Base-by-base conservation (phyloP, 495 filamentous ascomycete species). In the Talaromyces proteolyticus region DNA sequence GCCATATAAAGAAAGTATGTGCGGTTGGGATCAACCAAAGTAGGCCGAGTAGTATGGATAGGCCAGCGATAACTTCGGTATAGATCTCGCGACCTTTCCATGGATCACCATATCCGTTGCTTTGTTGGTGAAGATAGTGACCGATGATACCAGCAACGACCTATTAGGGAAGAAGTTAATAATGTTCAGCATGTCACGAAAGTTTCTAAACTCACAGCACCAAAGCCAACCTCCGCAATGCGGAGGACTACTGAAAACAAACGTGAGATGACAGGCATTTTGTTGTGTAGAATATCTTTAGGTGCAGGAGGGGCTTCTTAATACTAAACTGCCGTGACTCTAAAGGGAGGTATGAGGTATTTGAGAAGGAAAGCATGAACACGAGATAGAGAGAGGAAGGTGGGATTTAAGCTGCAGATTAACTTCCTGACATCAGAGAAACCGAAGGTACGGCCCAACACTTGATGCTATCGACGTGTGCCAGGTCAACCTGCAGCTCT, bases 111-210 rank as follows among this genome's bases (percentile, higher is more conserved):
- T 25, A n/a, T 16, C 59, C 56, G 5, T 63, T 26, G 45, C 62
- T 22, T 42, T 61, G 59, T 3, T 65, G 24, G 42, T 67, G 57
- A 40, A 84, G 73, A 55, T 78, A 81, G 51, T 74, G 55, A 4
- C 78, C 78, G 47, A 80, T 68, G 25, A 83, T 64, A 49, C 80
- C 80, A 21, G 78, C 77, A 21, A 84, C 79, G 16, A 80, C 66
- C 72, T 75, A 43, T 22, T 34, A 14, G 14, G 14, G 24, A 18
- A n/a, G 11, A 21, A 38, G 14, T 24, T 51, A 22, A 25, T 37
- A 8, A 19, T 8, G 24, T 18, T 6, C 23, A 14, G 20, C 6
- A 23, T 16, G 11, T n/a, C 41, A 6, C 7, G 2, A 34, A 19
- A n/a, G 8, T 21, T 24, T 7, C 18, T 22, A 25, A 14, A 58